Conservation (phyloP, 257 asterid genomes). For the Rauvolfia tetraphylla region DNA sequence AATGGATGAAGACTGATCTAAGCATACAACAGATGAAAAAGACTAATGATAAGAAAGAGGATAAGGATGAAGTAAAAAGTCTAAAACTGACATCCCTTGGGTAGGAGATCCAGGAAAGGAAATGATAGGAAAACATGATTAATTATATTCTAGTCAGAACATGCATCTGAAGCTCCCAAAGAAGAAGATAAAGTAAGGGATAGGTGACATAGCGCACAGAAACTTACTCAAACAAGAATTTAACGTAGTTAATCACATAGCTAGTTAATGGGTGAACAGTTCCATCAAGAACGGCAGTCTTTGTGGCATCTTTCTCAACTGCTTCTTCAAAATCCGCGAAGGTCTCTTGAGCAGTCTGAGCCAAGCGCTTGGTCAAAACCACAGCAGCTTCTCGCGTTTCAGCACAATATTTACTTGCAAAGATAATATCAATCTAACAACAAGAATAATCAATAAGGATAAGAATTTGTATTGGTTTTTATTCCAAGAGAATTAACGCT, state of each 20-base stretch:
- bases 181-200: background rate
- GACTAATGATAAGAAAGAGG: background rate
- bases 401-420: slow-evolving; percentile 57
- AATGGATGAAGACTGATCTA: background rate
- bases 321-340: slow-evolving; percentile 96
- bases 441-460: background rate
- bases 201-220: background rate
- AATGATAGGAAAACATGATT: background rate
- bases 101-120: background rate
- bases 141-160: background rate
- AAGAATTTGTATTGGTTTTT: background rate
- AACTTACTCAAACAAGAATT: slow-evolving; percentile 88
- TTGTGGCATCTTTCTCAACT: slow-evolving; percentile 92
- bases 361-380: slow-evolving; percentile 64
- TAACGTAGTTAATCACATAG: slow-evolving; percentile 91
- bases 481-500: background rate
- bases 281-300: slow-evolving; percentile 96
- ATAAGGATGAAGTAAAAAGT: background rate
- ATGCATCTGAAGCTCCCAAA: background rate
- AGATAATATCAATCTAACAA: slow-evolving; percentile 64
- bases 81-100: background rate
- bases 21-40: background rate
- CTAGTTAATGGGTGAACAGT: slow-evolving; percentile 97
- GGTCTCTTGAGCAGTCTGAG: slow-evolving; percentile 91
- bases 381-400: slow-evolving; percentile 77